phyloP scores from a whole-genome alignment of 2,329 filamentous ascomycete genomes.

The Aspergillus ruber region DNA sequence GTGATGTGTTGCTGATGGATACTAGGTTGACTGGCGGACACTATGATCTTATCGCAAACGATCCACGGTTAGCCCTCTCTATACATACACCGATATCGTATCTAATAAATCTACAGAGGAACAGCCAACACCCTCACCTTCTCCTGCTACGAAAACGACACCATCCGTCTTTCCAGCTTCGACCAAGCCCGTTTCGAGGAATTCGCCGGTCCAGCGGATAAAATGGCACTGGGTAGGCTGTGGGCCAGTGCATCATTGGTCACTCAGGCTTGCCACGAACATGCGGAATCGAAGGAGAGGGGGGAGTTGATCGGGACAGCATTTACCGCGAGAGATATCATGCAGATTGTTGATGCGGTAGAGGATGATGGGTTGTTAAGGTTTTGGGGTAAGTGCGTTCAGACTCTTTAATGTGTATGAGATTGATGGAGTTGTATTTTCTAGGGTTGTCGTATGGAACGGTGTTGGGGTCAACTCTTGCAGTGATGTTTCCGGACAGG shows the following conservation, averaged over 20 bases:
- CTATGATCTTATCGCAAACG: not conserved
- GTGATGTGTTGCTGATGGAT: not conserved
- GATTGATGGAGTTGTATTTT: not conserved
- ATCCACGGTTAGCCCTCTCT: not conserved
- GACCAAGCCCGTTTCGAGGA: not conserved
- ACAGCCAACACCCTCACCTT: slow-evolving; percentile 1
- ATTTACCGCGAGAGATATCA: slow-evolving; percentile 41
- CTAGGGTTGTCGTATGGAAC: slow-evolving; percentile 13
- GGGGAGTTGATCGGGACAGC: slow-evolving; percentile 38
- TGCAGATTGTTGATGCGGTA: slow-evolving; percentile 40
- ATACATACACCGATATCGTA: not conserved
- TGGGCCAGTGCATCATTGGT: slow-evolving; percentile 1
- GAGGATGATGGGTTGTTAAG: slow-evolving; percentile 37
- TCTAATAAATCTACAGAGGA: not conserved
- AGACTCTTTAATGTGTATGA: too few relatives aligned
- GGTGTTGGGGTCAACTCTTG: slow-evolving; percentile 20
- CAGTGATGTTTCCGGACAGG: slow-evolving; percentile 36
- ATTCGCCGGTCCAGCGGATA: not conserved
- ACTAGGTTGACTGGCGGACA: not conserved
- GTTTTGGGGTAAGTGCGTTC: slow-evolving; percentile 8
- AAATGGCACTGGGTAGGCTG: slow-evolving; percentile 2
- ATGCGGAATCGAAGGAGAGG: slow-evolving; percentile 15
- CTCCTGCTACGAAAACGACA: not conserved
- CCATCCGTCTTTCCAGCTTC: not conserved
- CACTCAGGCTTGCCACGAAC: slow-evolving; percentile 4